Evolutionary conservation across 169 alveolate genomes (phyloP), one percentile per base, ranked within the genome.

Genomic region (Eimeria praecox): DNA sequence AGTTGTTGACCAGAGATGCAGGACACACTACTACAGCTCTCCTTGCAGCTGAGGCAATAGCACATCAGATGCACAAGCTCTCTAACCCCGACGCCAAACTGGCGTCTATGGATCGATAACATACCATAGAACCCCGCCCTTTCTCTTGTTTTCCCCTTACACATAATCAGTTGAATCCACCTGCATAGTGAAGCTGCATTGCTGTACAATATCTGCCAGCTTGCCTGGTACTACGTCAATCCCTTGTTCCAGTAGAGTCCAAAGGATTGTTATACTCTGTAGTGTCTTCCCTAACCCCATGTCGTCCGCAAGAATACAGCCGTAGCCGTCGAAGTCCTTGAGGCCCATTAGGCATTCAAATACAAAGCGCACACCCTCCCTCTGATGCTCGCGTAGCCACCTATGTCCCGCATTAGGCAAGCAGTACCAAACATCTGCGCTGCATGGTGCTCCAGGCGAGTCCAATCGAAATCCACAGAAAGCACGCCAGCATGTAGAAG

Each of bases 241-340:
- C 24, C 99, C 99, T 71, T 98, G 99, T 24, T 97, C 98, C 64
- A 98, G 97, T 44, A 98, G 96, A 30, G 99, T 98, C 98, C 99
- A 98, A 91, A 98, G 97, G 22, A 98, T 97, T 6, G 99, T 97
- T 40, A 98, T 98, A 44, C 99, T 97, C 89, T 98, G 99, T 59
- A 98, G 95, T 3, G 99, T 98, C 92, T 98, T 98, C 9, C 99
- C 99, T 35, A 98, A 96, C n/a, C 99, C 99, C 99, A 98, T 98
- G 94, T 98, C 99, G 89, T 98, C 99, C 18, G 99, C 99, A 46
- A 98, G 96, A 46, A 98, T 98, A 86, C 99, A 98, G 24, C 99
- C 99, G 88, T 97, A 97, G 73, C 99, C 99, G 56, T 97, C 97
- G 59, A 87, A 85, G 30, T 97, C 99, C 86, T 97, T 98, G 69